Conservation (phyloP, 1,284 basidiomycete genomes). For the Pterulicium gracile region DNA sequence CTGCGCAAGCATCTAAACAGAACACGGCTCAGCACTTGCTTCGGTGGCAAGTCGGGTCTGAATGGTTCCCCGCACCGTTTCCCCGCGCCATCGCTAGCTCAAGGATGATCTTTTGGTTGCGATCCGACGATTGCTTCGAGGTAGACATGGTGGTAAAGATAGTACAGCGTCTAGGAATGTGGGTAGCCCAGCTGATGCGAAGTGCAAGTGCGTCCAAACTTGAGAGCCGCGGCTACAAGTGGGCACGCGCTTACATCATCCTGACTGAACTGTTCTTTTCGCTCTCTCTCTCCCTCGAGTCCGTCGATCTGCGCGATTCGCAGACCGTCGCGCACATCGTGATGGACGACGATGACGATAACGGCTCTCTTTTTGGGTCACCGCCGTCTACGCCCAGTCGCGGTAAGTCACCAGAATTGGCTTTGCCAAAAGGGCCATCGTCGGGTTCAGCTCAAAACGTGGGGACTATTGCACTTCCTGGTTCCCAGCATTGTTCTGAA, state of each 20-base stretch:
- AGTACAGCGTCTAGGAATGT: neutral
- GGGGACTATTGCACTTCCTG: slow-evolving; percentile 93
- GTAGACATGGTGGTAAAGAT: slow-evolving; percentile 7
- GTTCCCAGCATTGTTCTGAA: slow-evolving; percentile 81
- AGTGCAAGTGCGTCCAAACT: slow-evolving; percentile 5
- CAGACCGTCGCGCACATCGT: neutral
- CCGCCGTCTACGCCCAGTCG: slow-evolving; percentile 58
- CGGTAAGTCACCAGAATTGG: slow-evolving; percentile 64
- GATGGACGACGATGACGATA: slow-evolving; percentile 35
- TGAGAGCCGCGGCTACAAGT: neutral
- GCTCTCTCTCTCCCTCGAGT: neutral
- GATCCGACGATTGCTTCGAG: slow-evolving; percentile 49
- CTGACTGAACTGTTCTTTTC: neutral
- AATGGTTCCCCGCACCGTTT: slow-evolving; percentile 43
- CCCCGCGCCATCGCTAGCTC: slow-evolving; percentile 63
- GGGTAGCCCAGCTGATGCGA: neutral
- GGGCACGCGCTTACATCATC: neutral
- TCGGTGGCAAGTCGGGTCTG: slow-evolving; percentile 7
- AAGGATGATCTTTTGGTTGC: slow-evolving; percentile 55
- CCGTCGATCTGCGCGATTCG: neutral
- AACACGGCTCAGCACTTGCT: no score
- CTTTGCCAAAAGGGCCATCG: slow-evolving; percentile 34
- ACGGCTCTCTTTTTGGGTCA: slow-evolving; percentile 71
- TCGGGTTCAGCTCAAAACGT: slow-evolving; percentile 56
- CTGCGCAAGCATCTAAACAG: slow-evolving; percentile 64